Conservation (phyloP, 192 early-diverging fungal species). For the Dispira simplex region DNA sequence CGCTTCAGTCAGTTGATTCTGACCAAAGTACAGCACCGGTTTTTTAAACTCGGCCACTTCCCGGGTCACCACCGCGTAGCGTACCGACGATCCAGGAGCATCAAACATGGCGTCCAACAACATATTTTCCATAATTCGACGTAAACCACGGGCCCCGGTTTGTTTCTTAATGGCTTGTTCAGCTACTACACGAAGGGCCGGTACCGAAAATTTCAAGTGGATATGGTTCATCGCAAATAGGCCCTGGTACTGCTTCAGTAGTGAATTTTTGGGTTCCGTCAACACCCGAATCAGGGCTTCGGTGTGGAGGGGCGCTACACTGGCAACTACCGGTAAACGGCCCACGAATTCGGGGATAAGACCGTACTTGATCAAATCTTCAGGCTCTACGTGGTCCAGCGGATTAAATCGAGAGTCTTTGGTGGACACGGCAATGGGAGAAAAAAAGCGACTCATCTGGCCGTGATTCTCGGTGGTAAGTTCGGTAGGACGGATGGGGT, state of each 20-base stretch:
- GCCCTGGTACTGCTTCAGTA: conserved; percentile 66
- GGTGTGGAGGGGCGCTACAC: conserved; percentile 45
- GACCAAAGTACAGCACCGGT: conserved; percentile 40
- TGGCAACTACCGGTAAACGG: conserved; percentile 71
- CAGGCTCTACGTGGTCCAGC: conserved; percentile 49
- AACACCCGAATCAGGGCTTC: conserved; percentile 59
- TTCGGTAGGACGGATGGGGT: conserved; percentile 24
- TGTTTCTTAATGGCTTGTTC: conserved; percentile 59
- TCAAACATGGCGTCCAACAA: conserved; percentile 72
- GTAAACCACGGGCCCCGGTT: conserved; percentile 74
- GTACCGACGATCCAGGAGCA: conserved; percentile 51
- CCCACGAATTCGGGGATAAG: conserved; percentile 85
- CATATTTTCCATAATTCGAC: conserved; percentile 73
- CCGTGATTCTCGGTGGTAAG: conserved; percentile 2
- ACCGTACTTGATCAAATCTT: conserved; percentile 72
- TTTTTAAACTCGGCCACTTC: conserved; percentile 46
- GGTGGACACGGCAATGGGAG: neutral
- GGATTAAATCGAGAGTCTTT: conserved; percentile 24
- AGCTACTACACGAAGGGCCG: conserved; percentile 55
- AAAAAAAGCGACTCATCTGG: conserved; percentile 5
- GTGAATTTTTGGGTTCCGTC: conserved; percentile 66
- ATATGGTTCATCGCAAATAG: conserved; percentile 51
- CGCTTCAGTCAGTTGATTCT: conserved; percentile 27
- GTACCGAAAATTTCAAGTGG: conserved; percentile 52
- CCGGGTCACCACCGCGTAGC: conserved; percentile 55